These are phyloP conservation scores for Alternaria arbusti DNA, from an alignment of 2,329 filamentous ascomycete species.

Conservation along the genomic window DNA sequence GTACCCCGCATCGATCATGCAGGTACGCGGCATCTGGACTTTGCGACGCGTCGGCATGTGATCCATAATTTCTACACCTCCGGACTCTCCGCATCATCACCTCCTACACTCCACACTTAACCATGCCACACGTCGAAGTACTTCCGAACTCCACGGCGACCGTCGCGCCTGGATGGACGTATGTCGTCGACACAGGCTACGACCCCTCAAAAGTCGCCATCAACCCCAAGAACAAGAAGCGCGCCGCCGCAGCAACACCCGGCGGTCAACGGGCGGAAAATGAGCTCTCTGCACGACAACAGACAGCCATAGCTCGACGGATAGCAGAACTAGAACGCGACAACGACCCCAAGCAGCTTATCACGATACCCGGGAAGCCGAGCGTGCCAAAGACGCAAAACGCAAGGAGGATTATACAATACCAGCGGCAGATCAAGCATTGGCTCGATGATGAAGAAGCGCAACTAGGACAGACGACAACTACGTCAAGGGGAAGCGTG, in stretches of 20 bases:
- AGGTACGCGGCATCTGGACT: slow-evolving; percentile 5
- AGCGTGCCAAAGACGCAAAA: slow-evolving; percentile 60
- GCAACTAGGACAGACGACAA: slow-evolving; percentile 56
- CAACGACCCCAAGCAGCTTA: slow-evolving; percentile 64
- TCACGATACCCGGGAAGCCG: slow-evolving; percentile 44
- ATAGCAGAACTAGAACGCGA: slow-evolving; percentile 80
- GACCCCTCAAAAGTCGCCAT: slow-evolving; percentile 62
- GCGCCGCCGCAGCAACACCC: slow-evolving; percentile 59
- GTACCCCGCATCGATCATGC: slow-evolving; percentile 19
- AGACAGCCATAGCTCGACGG: slow-evolving; percentile 80
- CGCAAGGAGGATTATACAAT: slow-evolving; percentile 78
- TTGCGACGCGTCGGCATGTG: slow-evolving; percentile 18
- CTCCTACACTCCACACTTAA: slow-evolving; percentile 9
- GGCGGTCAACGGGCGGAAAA: slow-evolving; percentile 47
- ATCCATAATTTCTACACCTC: slow-evolving; percentile 14
- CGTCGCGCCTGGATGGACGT: slow-evolving; percentile 86
- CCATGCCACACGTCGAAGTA: slow-evolving; percentile 79
- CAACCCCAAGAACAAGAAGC: slow-evolving; percentile 67
- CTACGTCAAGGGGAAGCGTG: slow-evolving; percentile 15
- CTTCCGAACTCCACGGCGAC: slow-evolving; percentile 72
- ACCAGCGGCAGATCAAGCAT: slow-evolving; percentile 83
- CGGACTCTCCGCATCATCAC: slow-evolving; percentile 9
- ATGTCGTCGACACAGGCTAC: slow-evolving; percentile 77
- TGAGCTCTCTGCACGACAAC: slow-evolving; percentile 80
- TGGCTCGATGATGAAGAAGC: slow-evolving; percentile 82